Evolutionary conservation across 129 eudicot species (phyloP), one percentile per base, ranked within the genome.

Genomic region (Solidago caesia): DNA sequence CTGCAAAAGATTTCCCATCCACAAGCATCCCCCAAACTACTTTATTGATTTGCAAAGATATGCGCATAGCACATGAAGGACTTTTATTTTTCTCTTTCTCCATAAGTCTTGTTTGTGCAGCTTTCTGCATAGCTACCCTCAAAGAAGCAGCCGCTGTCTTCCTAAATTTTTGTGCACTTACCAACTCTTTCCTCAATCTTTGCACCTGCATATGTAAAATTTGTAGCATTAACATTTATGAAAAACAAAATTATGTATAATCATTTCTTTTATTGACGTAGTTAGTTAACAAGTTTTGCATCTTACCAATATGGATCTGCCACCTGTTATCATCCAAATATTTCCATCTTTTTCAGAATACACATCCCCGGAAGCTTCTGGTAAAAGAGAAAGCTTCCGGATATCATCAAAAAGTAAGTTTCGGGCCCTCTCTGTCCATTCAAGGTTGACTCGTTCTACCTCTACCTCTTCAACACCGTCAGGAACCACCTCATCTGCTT

Each of bases 401-500:
- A 94, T 88, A 77, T 94, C 99, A 63, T 88, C 97, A 74, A 86
- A 87, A 70, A 94, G 87, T 82, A 94, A 74, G 78, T 89, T 90
- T 45, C 84, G 87, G 51, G 66, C 87, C 48, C 96, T 81, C 71
- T 94, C 99, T 85, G 80, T 94, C 43, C 82, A 89, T 85, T 94
- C 97, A 74, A 94, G 96, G 77, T 85, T 81, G 75, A 94, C 83
- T 72, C 86, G 85, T 70, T 91, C 97, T 64, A 85, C 79, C 84
- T 94, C 99, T 44, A 94, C 99, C 84, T 94, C 99, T 82, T 94
- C 96, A 67, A 90, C 99, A 8, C 97, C 99, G 79, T 90, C 96
- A 75, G 99, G 99, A 76, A 94, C 99, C 81, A 94, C 90, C 88
- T 94, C 99, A 79, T 94, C 97, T 64, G 99, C 97, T 84, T 94